Conservation (phyloP, 768 basidiomycete species). For the Lentinus brumalis region DNA sequence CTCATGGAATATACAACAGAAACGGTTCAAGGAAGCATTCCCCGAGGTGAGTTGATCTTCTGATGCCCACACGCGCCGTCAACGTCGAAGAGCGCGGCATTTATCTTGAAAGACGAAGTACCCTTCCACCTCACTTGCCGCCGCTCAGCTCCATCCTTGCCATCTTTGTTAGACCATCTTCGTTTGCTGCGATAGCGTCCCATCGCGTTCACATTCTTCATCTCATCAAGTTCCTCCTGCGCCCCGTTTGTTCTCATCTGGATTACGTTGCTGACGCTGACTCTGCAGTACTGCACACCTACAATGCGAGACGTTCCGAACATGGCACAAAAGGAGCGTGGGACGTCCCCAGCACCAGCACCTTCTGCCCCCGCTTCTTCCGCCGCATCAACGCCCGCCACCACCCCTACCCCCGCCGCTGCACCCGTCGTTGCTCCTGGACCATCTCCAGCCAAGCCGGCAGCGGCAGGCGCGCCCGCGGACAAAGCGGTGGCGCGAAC, state of each 20-base stretch:
- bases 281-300: slow-evolving; percentile 66
- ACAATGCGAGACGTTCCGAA: slow-evolving; percentile 79
- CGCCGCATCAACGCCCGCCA: not conserved
- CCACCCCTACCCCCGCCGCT: slow-evolving; percentile 1
- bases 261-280: slow-evolving; percentile 20
- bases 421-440: not conserved
- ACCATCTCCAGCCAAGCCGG: not conserved
- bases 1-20: slow-evolving; percentile 78
- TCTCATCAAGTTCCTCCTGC: not conserved
- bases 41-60: slow-evolving; percentile 64
- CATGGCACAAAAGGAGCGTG: slow-evolving; percentile 85
- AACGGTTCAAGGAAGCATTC: slow-evolving; percentile 85
- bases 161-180: not conserved
- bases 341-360: slow-evolving; percentile 41
- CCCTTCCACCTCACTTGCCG: slow-evolving; percentile 5
- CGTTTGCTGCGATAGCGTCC: no score
- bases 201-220: no score
- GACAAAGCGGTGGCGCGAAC: slow-evolving; percentile 12
- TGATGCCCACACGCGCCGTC: not conserved
- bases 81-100: not conserved
- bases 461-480: not conserved
- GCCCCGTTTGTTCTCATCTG: not conserved
- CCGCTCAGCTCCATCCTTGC: not conserved
- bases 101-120: not conserved
- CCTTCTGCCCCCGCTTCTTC: slow-evolving; percentile 11